Percentiles rank a stretch among this genome's conserved stretches.
Evolutionary conservation across 352 stramenopile species (phyloP).

Genomic region (Phytophthora palmivora): DNA sequence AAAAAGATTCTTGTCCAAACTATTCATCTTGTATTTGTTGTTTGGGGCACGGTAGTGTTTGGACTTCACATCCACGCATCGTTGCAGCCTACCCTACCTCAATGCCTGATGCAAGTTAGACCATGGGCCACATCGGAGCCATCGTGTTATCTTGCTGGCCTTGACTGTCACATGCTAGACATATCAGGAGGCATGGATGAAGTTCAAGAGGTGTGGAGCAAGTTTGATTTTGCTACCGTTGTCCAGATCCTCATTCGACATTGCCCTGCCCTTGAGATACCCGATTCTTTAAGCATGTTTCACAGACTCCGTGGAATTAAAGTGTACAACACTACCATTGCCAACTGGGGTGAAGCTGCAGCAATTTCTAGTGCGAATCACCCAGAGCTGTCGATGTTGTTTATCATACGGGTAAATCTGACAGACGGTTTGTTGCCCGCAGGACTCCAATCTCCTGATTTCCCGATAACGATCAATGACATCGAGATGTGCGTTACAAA

Average conservation of each 20-base stretch:
- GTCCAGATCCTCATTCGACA: constrained; percentile 42
- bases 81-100: constrained; percentile 5
- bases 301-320: constrained; percentile 36
- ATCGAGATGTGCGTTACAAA: constrained; percentile 38
- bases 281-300: constrained; percentile 26
- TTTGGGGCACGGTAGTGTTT: constrained; percentile 25
- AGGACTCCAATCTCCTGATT: constrained; percentile 35
- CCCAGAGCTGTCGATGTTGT: constrained; percentile 29
- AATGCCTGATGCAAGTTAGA: constrained; percentile 39
- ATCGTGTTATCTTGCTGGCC: constrained; percentile 37
- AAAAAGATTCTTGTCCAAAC: not conserved
- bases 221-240: constrained; percentile 32
- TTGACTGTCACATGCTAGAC: constrained; percentile 33
- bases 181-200: constrained; percentile 21
- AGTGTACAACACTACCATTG: constrained; percentile 46
- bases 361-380: constrained; percentile 29
- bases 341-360: constrained; percentile 28
- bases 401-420: constrained; percentile 43
- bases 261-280: constrained; percentile 35
- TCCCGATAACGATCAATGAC: constrained; percentile 35
- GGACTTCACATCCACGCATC: constrained; percentile 29
- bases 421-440: constrained; percentile 32
- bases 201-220: constrained; percentile 14
- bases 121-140: constrained; percentile 36
- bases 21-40: constrained; percentile 2